Conservation (phyloP, 176 grass and related monocot genomes). For the Musa beccarii region DNA sequence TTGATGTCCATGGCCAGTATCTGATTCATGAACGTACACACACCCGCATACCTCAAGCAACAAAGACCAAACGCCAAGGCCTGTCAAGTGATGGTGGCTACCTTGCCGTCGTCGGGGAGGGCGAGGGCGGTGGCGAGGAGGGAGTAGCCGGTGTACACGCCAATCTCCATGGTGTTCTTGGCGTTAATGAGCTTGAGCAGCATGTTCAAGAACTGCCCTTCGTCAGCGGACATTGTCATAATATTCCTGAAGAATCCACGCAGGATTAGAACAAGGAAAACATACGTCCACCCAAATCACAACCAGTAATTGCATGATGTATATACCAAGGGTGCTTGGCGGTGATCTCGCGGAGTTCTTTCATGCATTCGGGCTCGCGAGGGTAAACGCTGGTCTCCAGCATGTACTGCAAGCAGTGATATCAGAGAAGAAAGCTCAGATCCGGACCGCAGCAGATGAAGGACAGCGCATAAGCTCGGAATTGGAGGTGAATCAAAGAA, state of each 20-base stretch:
- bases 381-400: background rate
- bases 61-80: background rate
- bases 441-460: background rate
- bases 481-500: background rate
- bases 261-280: background rate
- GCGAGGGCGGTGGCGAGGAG: background rate
- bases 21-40: background rate
- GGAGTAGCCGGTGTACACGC: background rate
- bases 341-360: conserved; percentile 1
- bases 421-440: background rate
- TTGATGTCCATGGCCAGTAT: conserved; percentile 1
- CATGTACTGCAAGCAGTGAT: background rate
- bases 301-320: background rate
- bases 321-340: background rate
- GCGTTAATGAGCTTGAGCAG: conserved; percentile 1
- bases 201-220: conserved; percentile 2
- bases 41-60: background rate
- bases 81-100: background rate
- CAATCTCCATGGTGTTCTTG: background rate
- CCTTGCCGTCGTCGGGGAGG: background rate
- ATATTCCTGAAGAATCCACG: background rate
- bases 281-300: background rate
- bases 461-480: background rate
- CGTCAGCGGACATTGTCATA: background rate
- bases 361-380: background rate